Base-by-base conservation (phyloP, 192 early-diverging fungal species). In the Coemansia sp. region DNA sequence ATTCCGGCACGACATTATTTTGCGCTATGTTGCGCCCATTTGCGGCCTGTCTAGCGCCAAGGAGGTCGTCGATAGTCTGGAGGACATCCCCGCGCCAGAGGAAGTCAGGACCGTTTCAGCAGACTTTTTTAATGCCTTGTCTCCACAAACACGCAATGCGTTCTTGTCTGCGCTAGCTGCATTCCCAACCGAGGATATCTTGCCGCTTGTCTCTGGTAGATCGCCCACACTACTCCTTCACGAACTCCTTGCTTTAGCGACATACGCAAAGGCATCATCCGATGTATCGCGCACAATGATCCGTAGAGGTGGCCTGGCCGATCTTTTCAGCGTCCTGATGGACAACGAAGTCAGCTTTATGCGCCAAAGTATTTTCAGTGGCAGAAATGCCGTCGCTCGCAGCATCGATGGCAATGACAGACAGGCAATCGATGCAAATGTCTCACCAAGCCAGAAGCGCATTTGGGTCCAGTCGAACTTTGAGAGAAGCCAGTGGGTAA, bases 261-360 rank as follows among this genome's bases (percentile, higher is more conserved):
- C 62, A 14, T 24, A 46, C 35, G 43, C 45, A 20, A 51, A 20
- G 45, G 18, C 60, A 44, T 41, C 55, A 8, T 46, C 14, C 15
- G 45, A 36, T 9, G 34, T 59, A 16, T 20, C 43, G 5, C 45
- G 33, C 6, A 43, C 36, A 7, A 6, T 30, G 6, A 5, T 18
- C 2, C 30, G 24, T 15, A 34, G n/a, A 2, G 55, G 62, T 9
- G 39, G 60, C 7, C 20, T 36, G 43, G 49, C 66, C 4, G 66
- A 63, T 58, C 52, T 77, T 38, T 55, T 77, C 38, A 66, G 62
- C 6, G 26, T 41, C 20, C 51, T 72, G 15, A 72, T 77, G 75
- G 75, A 77, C 30, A 56, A 77, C n/a, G 75, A 77, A 35, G 69
- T 77, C 51, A 53, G 69, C 23, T 68, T 77, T 24, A 77, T 72